Base-by-base conservation (phyloP, 129 eudicot species). In the Escallonia herrerae region DNA sequence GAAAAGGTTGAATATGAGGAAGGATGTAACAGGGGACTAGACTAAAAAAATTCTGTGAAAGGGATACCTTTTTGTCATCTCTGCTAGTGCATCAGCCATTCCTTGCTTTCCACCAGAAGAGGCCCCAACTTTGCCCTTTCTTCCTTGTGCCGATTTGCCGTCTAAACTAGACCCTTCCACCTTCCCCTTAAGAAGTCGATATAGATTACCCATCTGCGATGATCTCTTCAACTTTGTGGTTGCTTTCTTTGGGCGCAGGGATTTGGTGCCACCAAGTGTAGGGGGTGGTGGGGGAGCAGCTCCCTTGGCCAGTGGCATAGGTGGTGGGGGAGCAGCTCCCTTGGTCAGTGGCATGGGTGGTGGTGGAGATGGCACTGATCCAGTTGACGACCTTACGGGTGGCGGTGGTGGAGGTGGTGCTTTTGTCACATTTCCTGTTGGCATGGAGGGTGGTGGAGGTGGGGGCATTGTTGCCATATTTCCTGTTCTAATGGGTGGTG, bases 21-120 rank as follows among this genome's bases (percentile, higher is more conserved):
- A 22, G 33, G 33, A 22, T 22, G 33, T 22, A 22, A 22, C 33
- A 22, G 33, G 33, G 33, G 33, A 22, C 33, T 22, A 22, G 33
- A 22, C 33, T 22, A 22, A 22, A 22, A 22, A 22, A 47, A 59
- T 46, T 39, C 44, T 37, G 42, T 13, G 43, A 37, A 6, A 49
- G 22, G 39, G 22, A 9, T 78, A 87, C 97, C 95, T 83, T 75
- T 83, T 87, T 64, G 95, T 91, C 86, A 91, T 87, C 80, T 91
- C 97, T 56, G 95, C 95, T 44, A 91, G 52, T 72, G 97, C 97
- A 79, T 91, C 96, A 47, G 95, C 97, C 96, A 87, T 87, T 53
- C 85, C 82, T 46, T 80, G 88, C 9, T 80, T 83, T 50, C 87
- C 95, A n/a, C 78, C 72, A 44, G 81, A 68, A 53, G 90, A 72